Evolutionary conservation across 2,329 filamentous ascomycete genomes (phyloP), one percentile per base, ranked within the genome.

Genomic region (Coniella vitis): DNA sequence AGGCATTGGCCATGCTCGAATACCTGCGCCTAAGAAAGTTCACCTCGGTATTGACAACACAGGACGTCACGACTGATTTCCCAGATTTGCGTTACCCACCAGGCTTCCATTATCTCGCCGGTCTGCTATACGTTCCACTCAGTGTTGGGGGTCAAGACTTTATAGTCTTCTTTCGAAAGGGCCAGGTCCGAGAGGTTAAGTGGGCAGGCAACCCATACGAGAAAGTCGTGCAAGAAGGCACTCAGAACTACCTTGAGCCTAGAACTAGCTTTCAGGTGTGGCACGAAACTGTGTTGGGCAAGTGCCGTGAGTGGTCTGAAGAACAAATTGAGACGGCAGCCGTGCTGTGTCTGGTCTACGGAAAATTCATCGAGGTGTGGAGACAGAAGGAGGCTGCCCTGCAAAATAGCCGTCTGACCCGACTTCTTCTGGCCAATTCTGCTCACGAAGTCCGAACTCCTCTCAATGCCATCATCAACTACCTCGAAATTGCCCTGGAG

Each of bases 381-480:
- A 76, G 88, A 48, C 87, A 95, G 61, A 95, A 95, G 56, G 90
- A 95, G 63, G 84, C 83, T 1, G 87, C 87, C 0, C 62, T 95
- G 51, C 85, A 94, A 58, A 91, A 74, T 61, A 94, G 86, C 56
- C 85, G 90, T 52, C 71, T 95, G 2, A 95, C 88, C 0, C 75
- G 81, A 40, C 67, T 95, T 4, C 67, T 95, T 2, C 72, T 95
- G 19, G 87, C 89, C 4, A 95, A 95, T 56, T 94, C 89, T 0
- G 90, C 90, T 0, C 90, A 95, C 55, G 90, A 95, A 69, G 88
- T 95, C 8, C 83, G 90, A 43, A 95, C 90, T 0, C 90, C 90
- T 0, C 69, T 95, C 2, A 95, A 95, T 60, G 90, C 90, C 14
- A 95, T 95, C 59, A 94, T 95, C 65, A 95, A 95, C 58, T 95